Evolutionary conservation across 495 filamentous ascomycete species (phyloP).

Genomic region (Chlorociboria aeruginascens): DNA sequence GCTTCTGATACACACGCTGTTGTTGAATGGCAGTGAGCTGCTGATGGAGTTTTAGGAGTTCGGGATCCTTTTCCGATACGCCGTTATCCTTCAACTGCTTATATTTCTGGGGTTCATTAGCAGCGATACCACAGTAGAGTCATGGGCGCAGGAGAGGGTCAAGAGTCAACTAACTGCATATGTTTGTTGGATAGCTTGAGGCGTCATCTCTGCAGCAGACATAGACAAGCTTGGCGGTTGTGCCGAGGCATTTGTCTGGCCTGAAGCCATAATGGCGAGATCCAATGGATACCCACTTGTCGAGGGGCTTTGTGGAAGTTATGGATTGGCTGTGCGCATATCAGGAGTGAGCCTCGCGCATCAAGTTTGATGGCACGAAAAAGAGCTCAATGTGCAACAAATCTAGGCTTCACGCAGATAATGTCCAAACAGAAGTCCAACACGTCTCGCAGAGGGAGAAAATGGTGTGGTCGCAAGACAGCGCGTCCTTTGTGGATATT

Average conservation of each 20-base stretch:
- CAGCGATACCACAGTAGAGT: background rate
- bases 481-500: slow-evolving; percentile 19
- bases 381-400: slow-evolving; percentile 6
- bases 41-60: slow-evolving; percentile 61
- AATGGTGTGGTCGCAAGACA: slow-evolving; percentile 10
- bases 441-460: background rate
- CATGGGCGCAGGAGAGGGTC: background rate
- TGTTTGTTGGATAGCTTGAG: slow-evolving; percentile 47
- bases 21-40: slow-evolving; percentile 56
- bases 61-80: slow-evolving; percentile 62
- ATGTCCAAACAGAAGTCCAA: background rate
- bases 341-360: slow-evolving; percentile 21
- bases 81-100: slow-evolving; percentile 70
- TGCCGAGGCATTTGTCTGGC: slow-evolving; percentile 55
- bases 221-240: slow-evolving; percentile 44
- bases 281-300: background rate
- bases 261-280: slow-evolving; percentile 54
- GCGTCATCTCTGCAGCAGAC: slow-evolving; percentile 44
- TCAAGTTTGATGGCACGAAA: slow-evolving; percentile 12
- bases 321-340: slow-evolving; percentile 11
- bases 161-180: slow-evolving; percentile 7
- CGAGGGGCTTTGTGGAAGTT: slow-evolving; percentile 1
- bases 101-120: slow-evolving; percentile 49
- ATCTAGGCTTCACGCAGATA: slow-evolving; percentile 2
- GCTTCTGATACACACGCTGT: slow-evolving; percentile 36